Evolutionary conservation across 257 asterid genomes (phyloP), one percentile per base, ranked within the genome.

Genomic region (Petunia axillaris): DNA sequence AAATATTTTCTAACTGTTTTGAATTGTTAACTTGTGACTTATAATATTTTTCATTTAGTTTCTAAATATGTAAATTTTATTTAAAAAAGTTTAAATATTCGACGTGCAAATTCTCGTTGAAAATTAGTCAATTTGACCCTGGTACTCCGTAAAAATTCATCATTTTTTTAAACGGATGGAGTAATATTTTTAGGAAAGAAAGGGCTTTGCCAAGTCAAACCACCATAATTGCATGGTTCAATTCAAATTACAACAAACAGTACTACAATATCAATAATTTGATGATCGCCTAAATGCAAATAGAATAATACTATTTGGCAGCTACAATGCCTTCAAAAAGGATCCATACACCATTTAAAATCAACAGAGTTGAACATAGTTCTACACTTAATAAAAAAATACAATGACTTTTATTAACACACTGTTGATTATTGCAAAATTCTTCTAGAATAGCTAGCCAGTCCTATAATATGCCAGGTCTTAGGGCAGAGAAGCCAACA

Each of bases 161-260:
- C 25, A 25, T 25, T 25, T 25, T 25, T 25, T 25, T 25, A 25
- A 25, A 25, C 25, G 25, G 25, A 25, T 25, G 25, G 76, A 43
- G 16, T 44, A 68, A 68, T 68, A 44, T 68, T 68, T 44, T 71
- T 70, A 7, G 76, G 10, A 37, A 64, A 37, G 71, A 64, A 37
- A 36, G 70, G 46, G 3, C 3, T 64, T 64, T 10, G 46, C 41
- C 25, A 46, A 70, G 77, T 68, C 76, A 68, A 44, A n/a, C 15
- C 76, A 44, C 59, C 41, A 70, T 70, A 70, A 70, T 71, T 25
- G 60, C 60, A 25, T 11, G 1, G 59, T 3, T 54, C 3, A 54
- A 54, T 54, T 54, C 59, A 54, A 25, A 25, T 54, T n/a, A 54
- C 59, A 53, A 53, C n/a, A 53, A 53, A 9, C 0, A 25, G 25